Evolutionary conservation across 108 stramenopile genomes (phyloP).

Genomic region (Conticribra guillardii): DNA sequence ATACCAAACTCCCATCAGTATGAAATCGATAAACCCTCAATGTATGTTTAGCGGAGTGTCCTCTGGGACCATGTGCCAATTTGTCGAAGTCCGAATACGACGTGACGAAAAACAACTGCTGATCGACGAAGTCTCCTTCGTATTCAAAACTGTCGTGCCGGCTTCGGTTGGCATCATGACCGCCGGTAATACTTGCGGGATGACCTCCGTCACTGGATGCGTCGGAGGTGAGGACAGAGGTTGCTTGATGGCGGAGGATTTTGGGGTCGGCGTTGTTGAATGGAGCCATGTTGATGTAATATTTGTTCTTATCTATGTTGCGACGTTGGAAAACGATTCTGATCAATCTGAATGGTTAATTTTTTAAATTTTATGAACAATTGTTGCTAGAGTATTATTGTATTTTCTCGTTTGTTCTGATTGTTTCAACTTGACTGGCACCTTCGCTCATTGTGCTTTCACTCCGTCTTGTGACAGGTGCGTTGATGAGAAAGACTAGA

Average conservation of each 20-base stretch:
- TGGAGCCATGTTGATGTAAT: too few relatives aligned
- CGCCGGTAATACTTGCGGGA: background rate
- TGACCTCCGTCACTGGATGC: constrained; percentile 1
- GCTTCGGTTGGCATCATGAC: background rate
- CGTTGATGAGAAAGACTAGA: too few relatives aligned
- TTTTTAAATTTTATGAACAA: too few relatives aligned
- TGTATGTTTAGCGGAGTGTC: constrained; percentile 75
- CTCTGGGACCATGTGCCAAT: constrained; percentile 92
- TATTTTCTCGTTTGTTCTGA: too few relatives aligned
- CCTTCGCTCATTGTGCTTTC: too few relatives aligned
- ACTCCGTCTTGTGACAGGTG: too few relatives aligned
- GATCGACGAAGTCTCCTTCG: constrained; percentile 17
- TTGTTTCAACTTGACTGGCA: too few relatives aligned
- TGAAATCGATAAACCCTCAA: constrained; percentile 86
- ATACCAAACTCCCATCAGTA: constrained; percentile 83
- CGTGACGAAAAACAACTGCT: constrained; percentile 78
- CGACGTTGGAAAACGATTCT: too few relatives aligned
- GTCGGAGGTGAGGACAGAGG: constrained; percentile 9
- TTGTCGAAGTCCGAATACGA: constrained; percentile 81
- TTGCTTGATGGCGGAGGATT: background rate
- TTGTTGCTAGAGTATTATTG: too few relatives aligned
- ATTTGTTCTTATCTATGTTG: too few relatives aligned
- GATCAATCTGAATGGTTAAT: too few relatives aligned
- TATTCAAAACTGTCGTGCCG: background rate
- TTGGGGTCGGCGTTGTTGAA: background rate